Percentiles rank a stretch among this genome's conserved stretches.
These are phyloP conservation scores for Neospora caninum DNA, from an alignment of 169 alveolate genomes.

Conservation along the genomic window DNA sequence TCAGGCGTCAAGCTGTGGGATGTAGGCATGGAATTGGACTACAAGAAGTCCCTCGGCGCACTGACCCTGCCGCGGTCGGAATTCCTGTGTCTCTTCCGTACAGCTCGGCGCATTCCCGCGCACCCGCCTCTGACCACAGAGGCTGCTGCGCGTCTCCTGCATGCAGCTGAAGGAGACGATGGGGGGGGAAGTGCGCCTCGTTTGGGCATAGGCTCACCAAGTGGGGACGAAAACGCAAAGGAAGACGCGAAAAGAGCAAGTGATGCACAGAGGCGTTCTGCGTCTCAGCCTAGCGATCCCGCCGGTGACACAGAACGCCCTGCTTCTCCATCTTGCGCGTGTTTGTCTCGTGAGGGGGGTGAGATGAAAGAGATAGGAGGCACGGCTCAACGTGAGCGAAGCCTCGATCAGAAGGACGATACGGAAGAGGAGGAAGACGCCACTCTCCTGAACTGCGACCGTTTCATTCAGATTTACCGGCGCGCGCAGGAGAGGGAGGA, in stretches of 20 bases:
- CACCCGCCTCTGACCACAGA: background rate
- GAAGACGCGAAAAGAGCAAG: background rate
- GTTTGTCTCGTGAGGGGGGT: too few species aligned
- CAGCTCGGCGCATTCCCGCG: constrained; percentile 27
- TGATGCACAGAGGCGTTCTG: background rate
- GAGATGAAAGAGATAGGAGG: background rate
- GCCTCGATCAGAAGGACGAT: too few species aligned
- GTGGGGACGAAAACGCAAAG: background rate
- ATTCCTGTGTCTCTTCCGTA: constrained; percentile 35
- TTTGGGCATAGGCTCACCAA: background rate
- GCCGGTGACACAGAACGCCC: background rate
- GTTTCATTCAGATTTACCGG: background rate
- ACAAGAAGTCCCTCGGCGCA: constrained; percentile 53
- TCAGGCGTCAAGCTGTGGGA: constrained; percentile 40
- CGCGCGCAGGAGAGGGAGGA: background rate
- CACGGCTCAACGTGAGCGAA: background rate
- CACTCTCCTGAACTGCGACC: background rate
- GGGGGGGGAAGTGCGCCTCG: too few species aligned
- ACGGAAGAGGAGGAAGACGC: background rate
- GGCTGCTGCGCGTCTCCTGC: background rate
- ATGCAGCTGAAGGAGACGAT: background rate
- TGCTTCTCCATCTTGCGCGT: too few species aligned
- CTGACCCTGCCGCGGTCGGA: constrained; percentile 40
- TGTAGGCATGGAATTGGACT: constrained; percentile 52
- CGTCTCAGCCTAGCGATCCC: background rate